phyloP scores from a whole-genome alignment of 176 grass and related monocot species.

The Oryza australiensis region DNA sequence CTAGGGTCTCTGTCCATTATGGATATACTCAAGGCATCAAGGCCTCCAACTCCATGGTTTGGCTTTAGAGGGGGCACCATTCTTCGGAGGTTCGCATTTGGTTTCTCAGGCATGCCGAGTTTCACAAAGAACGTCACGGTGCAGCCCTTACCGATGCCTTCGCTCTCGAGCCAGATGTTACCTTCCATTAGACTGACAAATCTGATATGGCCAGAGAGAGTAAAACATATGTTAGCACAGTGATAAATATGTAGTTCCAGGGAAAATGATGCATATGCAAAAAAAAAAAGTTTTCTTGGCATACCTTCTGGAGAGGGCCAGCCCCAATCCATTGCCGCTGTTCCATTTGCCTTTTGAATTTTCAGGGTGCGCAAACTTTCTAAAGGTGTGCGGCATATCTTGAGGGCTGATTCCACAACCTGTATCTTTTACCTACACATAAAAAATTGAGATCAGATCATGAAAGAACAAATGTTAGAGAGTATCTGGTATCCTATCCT shows the following conservation, averaged over 20 bases:
- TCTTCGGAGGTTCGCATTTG: slow-evolving; percentile 30
- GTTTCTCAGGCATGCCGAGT: slow-evolving; percentile 46
- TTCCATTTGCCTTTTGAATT: slow-evolving; percentile 19
- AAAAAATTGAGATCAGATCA: slow-evolving; percentile 1
- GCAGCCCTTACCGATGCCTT: slow-evolving; percentile 67
- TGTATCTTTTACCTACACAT: slow-evolving; percentile 73
- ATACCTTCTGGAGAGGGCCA: slow-evolving; percentile 90
- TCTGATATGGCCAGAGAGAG: slow-evolving; percentile 37
- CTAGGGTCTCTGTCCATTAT: not conserved
- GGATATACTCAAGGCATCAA: slow-evolving; percentile 20
- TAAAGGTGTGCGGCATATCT: slow-evolving; percentile 65
- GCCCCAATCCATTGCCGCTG: slow-evolving; percentile 55
- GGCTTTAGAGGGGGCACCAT: slow-evolving; percentile 3
- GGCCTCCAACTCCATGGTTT: slow-evolving; percentile 13
- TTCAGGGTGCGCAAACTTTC: slow-evolving; percentile 52
- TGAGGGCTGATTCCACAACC: slow-evolving; percentile 70
- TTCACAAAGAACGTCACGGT: slow-evolving; percentile 55
- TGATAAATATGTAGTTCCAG: not conserved
- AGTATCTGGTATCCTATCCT: too few relatives aligned
- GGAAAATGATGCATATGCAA: slow-evolving; percentile 4
- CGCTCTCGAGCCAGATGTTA: slow-evolving; percentile 68
- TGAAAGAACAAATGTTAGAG: not conserved
- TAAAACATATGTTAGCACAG: not conserved
- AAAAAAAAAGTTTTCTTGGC: slow-evolving; percentile 4
- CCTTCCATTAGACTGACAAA: slow-evolving; percentile 72